phyloP scores from a whole-genome alignment of 257 asterid genomes.

The Paraleonurus japonicus region DNA sequence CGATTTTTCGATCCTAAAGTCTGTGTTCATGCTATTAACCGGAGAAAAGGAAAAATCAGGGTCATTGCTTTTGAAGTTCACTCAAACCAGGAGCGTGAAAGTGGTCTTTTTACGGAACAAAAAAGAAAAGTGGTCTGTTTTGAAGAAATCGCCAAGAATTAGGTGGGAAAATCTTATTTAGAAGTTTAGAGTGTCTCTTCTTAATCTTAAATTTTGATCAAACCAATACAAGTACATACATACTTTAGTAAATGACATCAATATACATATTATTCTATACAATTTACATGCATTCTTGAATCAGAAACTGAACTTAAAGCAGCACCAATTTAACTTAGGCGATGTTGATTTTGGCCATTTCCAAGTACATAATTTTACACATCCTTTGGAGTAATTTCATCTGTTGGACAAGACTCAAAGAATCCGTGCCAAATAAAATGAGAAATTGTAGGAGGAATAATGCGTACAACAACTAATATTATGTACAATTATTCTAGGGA shows the following conservation, averaged over 20 bases:
- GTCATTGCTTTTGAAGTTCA: conserved; percentile 40
- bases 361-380: no score
- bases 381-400: no score
- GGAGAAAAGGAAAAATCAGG: conserved; percentile 30
- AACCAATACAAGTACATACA: not conserved
- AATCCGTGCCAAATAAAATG: no score
- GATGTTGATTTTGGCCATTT: no score
- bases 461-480: no score
- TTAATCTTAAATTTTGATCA: conserved; percentile 20
- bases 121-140: no score
- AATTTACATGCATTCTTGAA: not conserved
- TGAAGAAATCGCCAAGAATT: conserved; percentile 36
- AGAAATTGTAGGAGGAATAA: no score
- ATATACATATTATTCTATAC: not conserved
- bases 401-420: no score
- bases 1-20: not conserved
- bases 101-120: no score
- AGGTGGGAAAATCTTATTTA: conserved; percentile 32
- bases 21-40: conserved; percentile 27
- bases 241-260: conserved; percentile 9
- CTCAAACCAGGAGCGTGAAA: conserved; percentile 17
- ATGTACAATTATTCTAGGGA: no score
- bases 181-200: conserved; percentile 35
- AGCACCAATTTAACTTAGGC: not conserved
- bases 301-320: not conserved